Conservation (phyloP, 2,329 filamentous ascomycete species). For the Sclerotinia borealis region DNA sequence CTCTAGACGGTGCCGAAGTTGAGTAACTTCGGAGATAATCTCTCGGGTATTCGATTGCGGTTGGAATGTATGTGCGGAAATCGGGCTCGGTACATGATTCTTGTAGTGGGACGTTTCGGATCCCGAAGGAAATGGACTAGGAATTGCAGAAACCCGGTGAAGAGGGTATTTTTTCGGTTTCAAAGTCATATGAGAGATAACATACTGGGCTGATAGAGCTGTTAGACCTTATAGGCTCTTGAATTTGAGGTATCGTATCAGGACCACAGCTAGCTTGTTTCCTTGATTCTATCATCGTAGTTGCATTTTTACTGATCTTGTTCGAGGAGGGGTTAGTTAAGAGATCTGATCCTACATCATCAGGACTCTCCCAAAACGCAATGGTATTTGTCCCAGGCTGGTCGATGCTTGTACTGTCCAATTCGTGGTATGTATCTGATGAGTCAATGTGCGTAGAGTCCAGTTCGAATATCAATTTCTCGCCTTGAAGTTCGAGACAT, state of each 20-base stretch:
- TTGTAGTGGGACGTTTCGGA: background rate
- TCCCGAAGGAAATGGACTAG: too few species aligned
- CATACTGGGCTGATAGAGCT: background rate
- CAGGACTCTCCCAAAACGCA: too few species aligned
- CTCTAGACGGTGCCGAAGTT: constrained; percentile 14
- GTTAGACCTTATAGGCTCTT: background rate
- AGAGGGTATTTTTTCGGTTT: too few species aligned
- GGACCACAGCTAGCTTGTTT: background rate
- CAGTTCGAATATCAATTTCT: too few species aligned
- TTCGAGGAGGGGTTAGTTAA: background rate
- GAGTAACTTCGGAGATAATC: constrained; percentile 14
- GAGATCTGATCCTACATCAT: background rate
- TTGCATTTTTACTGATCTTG: background rate
- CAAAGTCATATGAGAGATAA: background rate
- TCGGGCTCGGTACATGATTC: background rate
- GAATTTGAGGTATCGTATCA: background rate
- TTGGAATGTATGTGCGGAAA: background rate
- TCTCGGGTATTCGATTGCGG: background rate
- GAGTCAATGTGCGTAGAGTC: too few species aligned
- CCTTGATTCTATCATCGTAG: background rate
- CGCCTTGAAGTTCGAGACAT: too few species aligned
- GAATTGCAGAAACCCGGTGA: too few species aligned
- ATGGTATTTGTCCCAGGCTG: too few species aligned
- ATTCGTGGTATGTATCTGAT: too few species aligned
- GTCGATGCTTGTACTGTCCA: background rate